Evolutionary conservation across 257 asterid species (phyloP).

Genomic region (Nicotiana tomentosiformis): DNA sequence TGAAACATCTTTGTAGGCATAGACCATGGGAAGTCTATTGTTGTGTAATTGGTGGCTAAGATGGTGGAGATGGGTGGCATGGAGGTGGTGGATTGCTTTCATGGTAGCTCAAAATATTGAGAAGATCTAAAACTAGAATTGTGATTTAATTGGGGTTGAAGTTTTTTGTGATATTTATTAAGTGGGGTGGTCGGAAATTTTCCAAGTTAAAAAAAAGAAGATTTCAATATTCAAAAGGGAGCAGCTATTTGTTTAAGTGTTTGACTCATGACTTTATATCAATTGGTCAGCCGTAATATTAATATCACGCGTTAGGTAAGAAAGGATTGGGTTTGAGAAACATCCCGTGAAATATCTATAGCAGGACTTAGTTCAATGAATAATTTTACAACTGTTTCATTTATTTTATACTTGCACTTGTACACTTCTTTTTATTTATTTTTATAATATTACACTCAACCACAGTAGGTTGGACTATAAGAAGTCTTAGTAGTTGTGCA

Average conservation of each 20-base stretch:
- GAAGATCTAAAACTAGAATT: background rate
- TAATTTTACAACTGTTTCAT: too few relatives aligned
- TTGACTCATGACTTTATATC: background rate
- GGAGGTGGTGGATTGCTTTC: conserved; percentile 15
- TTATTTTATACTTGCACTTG: too few relatives aligned
- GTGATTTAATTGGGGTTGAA: background rate
- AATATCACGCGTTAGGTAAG: too few relatives aligned
- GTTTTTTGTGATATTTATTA: too few relatives aligned
- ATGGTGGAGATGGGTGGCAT: background rate
- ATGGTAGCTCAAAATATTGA: background rate
- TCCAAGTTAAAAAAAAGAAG: background rate
- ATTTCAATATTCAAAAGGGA: background rate
- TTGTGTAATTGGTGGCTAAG: background rate
- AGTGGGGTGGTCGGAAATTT: background rate
- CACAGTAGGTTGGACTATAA: too few relatives aligned
- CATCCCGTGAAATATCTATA: too few relatives aligned
- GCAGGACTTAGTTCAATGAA: too few relatives aligned
- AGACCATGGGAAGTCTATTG: background rate
- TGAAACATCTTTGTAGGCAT: conserved; percentile 17
- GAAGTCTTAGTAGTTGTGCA: too few relatives aligned
- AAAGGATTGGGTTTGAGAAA: too few relatives aligned
- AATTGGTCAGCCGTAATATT: background rate
- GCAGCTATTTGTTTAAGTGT: background rate
- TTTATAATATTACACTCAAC: too few relatives aligned
- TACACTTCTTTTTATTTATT: too few relatives aligned